Evolutionary conservation across 352 stramenopile genomes (phyloP), one percentile per base, ranked within the genome.

Genomic region (Globisporangium acanthophoron): DNA sequence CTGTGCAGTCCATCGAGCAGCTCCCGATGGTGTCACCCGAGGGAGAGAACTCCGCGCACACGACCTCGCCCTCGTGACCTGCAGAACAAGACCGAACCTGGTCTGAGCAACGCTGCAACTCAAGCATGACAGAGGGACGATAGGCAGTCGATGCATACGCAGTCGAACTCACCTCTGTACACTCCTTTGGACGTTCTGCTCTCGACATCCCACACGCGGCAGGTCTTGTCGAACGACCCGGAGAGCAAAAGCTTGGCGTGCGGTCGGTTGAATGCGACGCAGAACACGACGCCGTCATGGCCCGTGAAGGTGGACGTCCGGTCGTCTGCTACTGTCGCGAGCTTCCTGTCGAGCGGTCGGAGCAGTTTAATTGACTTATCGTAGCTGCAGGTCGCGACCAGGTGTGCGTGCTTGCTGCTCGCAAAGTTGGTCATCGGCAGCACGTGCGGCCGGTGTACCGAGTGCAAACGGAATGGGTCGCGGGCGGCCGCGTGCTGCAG

Each of bases 201-300:
- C 9, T 68, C 33, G 13, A 83, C 65, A 58, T 91, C 70, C 80
- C 83, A 92, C 41, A 92, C 52, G 3, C 83, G 73, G 47, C 80
- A 90, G 4, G 78, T 88, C 65, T 87, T 89, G 67, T 92, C 83
- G 50, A 90, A 92, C 20, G 83, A 90, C 3, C 83, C 83, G 0
- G 80, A 90, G 16, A 89, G 59, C 31, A 89, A 61, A 33, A 67
- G 71, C 4, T 66, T 75, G 6, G 76, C 66, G 33, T 78, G 72
- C 5, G 79, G 77, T 5, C 55, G 71, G 52, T 86, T 83, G 59
- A 92, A 88, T 1, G 78, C 62, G 49, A 90, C 50, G 52, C 75
- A 79, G 59, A 82, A 92, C 45, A 90, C 83, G 9, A 88, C 75
- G 18, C 74, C 70, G 4, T 87, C 75, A 37, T 92, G 83, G 1